Percentiles rank a stretch among this genome's conserved stretches.
Conservation (phyloP, 73 alveolate species). For the Symbiodinium natans region DNA sequence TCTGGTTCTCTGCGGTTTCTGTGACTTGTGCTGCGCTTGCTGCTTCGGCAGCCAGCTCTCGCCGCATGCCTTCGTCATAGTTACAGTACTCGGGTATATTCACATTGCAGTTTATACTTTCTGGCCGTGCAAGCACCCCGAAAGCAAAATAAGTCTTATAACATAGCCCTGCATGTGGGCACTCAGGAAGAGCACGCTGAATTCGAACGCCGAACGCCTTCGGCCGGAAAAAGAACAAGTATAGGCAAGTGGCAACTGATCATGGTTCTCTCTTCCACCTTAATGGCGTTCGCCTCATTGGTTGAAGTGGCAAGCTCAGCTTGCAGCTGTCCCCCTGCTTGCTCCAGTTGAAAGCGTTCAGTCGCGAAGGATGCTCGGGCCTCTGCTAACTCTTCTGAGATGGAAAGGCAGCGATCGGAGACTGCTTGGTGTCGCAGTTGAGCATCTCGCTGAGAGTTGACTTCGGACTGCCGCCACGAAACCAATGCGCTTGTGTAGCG, state of each 20-base stretch:
- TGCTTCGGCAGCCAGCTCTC: not conserved
- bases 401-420: constrained; percentile 42
- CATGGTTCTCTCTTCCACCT: constrained; percentile 37
- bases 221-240: not conserved
- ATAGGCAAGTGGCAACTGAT: not conserved
- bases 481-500: not conserved
- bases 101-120: no score
- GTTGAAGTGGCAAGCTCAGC: constrained; percentile 4
- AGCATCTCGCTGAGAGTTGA: not conserved
- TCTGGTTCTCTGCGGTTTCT: not conserved
- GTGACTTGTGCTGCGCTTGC: not conserved
- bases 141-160: no score
- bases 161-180: no score
- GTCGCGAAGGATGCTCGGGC: constrained; percentile 30
- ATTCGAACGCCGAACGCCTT: not conserved
- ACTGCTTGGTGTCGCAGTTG: constrained; percentile 26
- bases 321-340: constrained; percentile 7
- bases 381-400: constrained; percentile 41
- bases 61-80: not conserved
- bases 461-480: not conserved
- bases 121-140: no score
- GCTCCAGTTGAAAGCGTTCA: constrained; percentile 39
- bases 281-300: constrained; percentile 2
- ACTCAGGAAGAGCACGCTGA: no score
- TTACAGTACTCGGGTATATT: not conserved